Conservation (phyloP, 2,329 filamentous ascomycete genomes). For the Botrytis aclada region DNA sequence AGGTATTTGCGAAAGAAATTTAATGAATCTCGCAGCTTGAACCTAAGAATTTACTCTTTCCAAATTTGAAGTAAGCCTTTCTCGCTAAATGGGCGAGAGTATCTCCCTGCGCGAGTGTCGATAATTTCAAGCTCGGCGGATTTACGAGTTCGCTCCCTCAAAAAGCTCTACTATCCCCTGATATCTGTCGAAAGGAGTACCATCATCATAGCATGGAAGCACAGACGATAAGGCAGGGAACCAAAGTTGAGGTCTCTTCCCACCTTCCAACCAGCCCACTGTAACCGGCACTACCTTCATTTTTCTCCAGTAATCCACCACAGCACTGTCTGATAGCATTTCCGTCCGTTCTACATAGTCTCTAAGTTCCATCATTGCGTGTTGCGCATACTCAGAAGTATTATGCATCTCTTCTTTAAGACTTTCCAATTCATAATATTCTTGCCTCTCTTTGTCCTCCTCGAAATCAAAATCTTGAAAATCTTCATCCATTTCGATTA, state of each 20-base stretch:
- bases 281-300: neutral
- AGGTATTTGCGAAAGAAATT: neutral
- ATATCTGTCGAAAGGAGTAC: neutral
- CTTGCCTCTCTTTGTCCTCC: neutral
- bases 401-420: neutral
- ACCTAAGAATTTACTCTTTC: neutral
- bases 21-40: too few relatives aligned
- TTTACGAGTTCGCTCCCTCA: neutral
- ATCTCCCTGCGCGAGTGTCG: neutral
- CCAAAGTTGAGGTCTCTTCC: neutral
- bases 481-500: neutral
- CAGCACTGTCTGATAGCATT: neutral
- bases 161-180: neutral
- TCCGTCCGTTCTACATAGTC: neutral
- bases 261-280: neutral
- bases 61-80: accelerated
- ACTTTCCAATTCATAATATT: neutral
- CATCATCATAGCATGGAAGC: neutral
- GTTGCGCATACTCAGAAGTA: neutral
- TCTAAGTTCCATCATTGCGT: neutral
- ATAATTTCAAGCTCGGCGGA: neutral
- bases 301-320: neutral
- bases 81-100: too few relatives aligned
- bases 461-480: neutral
- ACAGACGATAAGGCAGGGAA: neutral